Evolutionary conservation across 2,329 filamentous ascomycete genomes (phyloP), one percentile per base, ranked within the genome.

Genomic region (Sporothrix sp.): DNA sequence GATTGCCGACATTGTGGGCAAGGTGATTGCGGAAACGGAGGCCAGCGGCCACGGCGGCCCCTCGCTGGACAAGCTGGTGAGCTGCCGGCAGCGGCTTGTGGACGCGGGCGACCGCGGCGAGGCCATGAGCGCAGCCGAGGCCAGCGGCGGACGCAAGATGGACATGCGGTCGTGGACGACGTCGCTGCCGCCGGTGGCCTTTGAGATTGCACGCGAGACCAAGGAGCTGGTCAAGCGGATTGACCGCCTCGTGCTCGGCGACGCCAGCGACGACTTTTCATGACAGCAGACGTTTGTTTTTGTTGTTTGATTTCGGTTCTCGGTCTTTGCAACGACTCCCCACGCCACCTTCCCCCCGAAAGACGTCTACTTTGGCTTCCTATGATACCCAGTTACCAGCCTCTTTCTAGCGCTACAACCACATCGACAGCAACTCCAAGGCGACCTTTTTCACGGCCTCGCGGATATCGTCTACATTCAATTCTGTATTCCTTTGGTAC

Each of bases 151-250:
- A 42, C 71, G 72, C 37, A 71, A 74, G 49, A 68, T 72, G 54
- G 73, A 78, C 56, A 81, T 78, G 78, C 73, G 72, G 55, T 72
- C 74, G 61, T 83, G 84, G 71, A 83, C 77, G 50, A 81, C 84
- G 63, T 82, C 79, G 25, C 69, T 95, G 46, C 87, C 87, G 10
- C 87, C 87, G 2, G 81, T 93, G 58, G 87, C 87, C n/a, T 94
- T 94, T 66, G 85, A 88, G 66, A 84, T 91, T 62, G 87, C 85
- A 7, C 76, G 85, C 53, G 85, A 89, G 66, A 85, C 84, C 47
- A 93, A 91, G 71, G 87, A 86, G 63, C 69, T 87, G 53, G 76
- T 80, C 36, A 58, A 61, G 52, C 55, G 58, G 7, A 56, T 61
- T 30, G 65, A 59, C 50, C 58, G 59, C 50, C 52, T 61, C 20